A percentile compares a stretch with the other conserved stretches of the same genome.
Evolutionary conservation across 2,329 filamentous ascomycete genomes (phyloP).

Genomic region (Pyricularia sp.): DNA sequence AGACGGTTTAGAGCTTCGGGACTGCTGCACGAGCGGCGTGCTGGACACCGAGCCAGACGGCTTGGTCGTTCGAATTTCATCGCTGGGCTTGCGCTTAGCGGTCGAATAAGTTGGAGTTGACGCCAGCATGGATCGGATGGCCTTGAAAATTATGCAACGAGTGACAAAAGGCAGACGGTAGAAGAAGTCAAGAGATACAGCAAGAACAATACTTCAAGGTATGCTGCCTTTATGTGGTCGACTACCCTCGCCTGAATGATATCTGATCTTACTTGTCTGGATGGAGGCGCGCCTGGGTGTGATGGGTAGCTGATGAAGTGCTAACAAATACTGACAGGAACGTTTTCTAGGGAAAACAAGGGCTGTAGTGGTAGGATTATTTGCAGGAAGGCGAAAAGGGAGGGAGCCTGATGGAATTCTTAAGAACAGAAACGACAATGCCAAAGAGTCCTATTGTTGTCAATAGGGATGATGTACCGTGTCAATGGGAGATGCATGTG

Average conservation of each 20-base stretch:
- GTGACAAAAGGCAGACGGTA: background rate
- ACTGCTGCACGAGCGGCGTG: background rate
- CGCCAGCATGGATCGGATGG: background rate
- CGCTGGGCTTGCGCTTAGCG: background rate
- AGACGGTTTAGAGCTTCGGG: background rate
- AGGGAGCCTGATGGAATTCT: background rate
- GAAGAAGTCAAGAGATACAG: background rate
- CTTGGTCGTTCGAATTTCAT: background rate
- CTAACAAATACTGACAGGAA: background rate
- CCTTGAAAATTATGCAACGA: background rate
- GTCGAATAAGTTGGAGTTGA: background rate
- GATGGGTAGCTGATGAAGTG: background rate
- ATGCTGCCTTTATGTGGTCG: background rate
- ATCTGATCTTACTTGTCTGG: background rate
- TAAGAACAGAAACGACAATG: background rate
- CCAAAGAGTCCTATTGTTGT: background rate
- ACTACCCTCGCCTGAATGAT: background rate
- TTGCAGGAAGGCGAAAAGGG: conserved; percentile 1
- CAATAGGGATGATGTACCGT: background rate
- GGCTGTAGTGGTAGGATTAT: background rate
- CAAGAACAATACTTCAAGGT: background rate
- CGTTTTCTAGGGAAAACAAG: background rate
- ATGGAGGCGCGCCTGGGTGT: background rate
- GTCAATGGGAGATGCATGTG: background rate
- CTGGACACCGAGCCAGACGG: background rate